A percentile compares a stretch with the other conserved stretches of the same genome.
phyloP scores from a whole-genome alignment of 2,329 filamentous ascomycete genomes.

The Trematosphaeria pertusa region DNA sequence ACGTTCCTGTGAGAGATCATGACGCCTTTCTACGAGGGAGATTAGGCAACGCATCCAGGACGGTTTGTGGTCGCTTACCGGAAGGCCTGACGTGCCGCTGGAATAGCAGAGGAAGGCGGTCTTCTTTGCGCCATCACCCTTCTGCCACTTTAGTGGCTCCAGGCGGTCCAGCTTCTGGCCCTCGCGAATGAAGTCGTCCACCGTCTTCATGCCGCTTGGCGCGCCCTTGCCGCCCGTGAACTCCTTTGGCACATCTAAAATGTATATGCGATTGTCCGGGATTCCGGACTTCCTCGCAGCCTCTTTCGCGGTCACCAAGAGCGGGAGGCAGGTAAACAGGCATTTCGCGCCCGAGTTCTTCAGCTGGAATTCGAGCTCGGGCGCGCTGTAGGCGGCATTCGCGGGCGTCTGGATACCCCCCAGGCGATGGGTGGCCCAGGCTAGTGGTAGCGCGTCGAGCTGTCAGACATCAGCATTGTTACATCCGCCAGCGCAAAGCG shows the following conservation, averaged over 20 bases:
- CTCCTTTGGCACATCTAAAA: constrained; percentile 70
- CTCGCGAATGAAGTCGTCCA: constrained; percentile 70
- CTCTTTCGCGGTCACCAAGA: constrained; percentile 68
- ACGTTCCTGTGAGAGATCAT: constrained; percentile 83
- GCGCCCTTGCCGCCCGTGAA: constrained; percentile 57
- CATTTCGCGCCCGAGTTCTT: constrained; percentile 72
- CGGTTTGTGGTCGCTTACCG: constrained; percentile 56
- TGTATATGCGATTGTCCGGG: constrained; percentile 68
- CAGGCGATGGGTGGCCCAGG: constrained; percentile 76
- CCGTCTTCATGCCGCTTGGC: constrained; percentile 64
- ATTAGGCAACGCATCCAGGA: constrained; percentile 15
- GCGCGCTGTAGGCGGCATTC: constrained; percentile 74
- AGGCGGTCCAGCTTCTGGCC: constrained; percentile 64
- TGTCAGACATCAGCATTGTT: constrained; percentile 43
- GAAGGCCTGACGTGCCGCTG: constrained; percentile 79
- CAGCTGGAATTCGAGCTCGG: constrained; percentile 75
- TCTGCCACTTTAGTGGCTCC: constrained; percentile 64
- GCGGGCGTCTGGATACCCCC: constrained; percentile 77
- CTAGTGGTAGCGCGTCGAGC: constrained; percentile 77
- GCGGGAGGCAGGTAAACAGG: constrained; percentile 73
- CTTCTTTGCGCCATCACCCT: constrained; percentile 70
- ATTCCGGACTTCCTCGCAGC: constrained; percentile 71
- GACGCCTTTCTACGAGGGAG: constrained; percentile 74
- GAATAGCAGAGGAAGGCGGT: constrained; percentile 82
- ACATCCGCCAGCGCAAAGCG: not conserved